Base-by-base conservation (phyloP, 2,329 filamentous ascomycete genomes). In the Neoascochyta sp. region DNA sequence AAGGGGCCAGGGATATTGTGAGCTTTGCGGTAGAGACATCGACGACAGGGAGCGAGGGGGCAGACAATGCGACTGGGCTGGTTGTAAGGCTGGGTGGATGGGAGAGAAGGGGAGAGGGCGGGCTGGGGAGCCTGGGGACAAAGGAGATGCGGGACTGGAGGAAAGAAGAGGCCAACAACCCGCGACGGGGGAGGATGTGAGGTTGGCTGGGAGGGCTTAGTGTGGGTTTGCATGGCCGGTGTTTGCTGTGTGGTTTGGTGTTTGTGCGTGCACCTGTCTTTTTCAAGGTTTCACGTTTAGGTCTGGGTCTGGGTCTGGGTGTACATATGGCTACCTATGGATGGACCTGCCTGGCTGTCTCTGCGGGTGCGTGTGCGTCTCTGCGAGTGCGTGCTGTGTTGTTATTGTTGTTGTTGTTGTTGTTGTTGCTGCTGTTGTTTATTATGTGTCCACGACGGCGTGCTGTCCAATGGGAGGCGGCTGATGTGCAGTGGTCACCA, bases 61-160 rank as follows among this genome's bases (percentile, higher is more conserved):
- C 73, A 2, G 78, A 81, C 48, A 82, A 82, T 62, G 75, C 77
- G 4, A 81, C 78, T 9, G 77, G 75, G 27, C 58, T 81, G 13
- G 78, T 81, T 3, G 71, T 82, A 9, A 65, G 78, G 26, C 58
- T 82, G 12, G 78, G 78, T 5, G 78, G 78, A 0, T 81, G 78
- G 78, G 78, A 81, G 54, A 68, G 78, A 34, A 72, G 86, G 39
- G 79, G 74, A 27, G 89, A 96, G 59, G 92, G 92, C 4, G 92
- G 92, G 0, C 62, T 90, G 37, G 90, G 90, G 3, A 92, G 87
- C 54, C 62, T 96, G 60, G 86, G 88, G 3, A 96, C 90, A 4
- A 94, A 88, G 67, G 90, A 96, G 71, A 78, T 89, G 58, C 76
- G 92, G 39, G 87, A 94, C 47, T 89, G 82, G 65, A 78, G 88